Evolutionary conservation across 192 early-diverging fungal species (phyloP), one percentile per base, ranked within the genome.

Genomic region (Podila clonocystis): DNA sequence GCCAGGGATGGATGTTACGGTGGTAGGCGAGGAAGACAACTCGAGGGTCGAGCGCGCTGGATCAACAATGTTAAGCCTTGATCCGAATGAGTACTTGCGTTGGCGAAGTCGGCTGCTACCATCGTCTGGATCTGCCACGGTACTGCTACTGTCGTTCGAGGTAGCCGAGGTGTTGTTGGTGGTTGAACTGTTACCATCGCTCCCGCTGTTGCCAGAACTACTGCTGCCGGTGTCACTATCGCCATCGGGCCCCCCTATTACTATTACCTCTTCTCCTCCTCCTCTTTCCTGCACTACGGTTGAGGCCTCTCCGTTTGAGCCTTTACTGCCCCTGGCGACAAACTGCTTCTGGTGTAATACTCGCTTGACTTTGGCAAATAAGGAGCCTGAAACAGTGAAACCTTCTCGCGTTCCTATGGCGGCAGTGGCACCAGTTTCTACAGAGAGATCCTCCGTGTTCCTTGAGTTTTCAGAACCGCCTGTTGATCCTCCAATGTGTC

Each of bases 331-430:
- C 6, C 20, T 60, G 17, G 19, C 34, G 8, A 63, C 70, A 36
- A 36, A 36, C 29, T 68, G 58, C 24, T 36, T 66, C 26, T 71
- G 30, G 20, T 67, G 58, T 26, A 66, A 11, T n/a, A 63, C 70
- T 26, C 61, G 64, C 58, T 72, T 79, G 52, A 79, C 69, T 50
- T 72, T 79, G 34, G 65, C 70, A 50, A 72, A 62, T 50, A 79
- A 60, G 36, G 75, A 72, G 65, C 34, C 31, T 22, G 70, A 19
- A 22, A 79, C 64, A 59, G 75, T 72, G 58, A 72, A 79, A 26
- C 70, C 69, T 48, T 79, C 70, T 15, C 70, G 70, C 22, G 19
- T 22, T n/a, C 30, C 33, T 31, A n/a, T n/a, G 62, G 11, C n/a
- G 34, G 20, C 13, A n/a, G 13, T 33, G 41, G 41, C 3, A 36